phyloP scores from a whole-genome alignment of 2,329 filamentous ascomycete species.

The Xylaria polymorpha region DNA sequence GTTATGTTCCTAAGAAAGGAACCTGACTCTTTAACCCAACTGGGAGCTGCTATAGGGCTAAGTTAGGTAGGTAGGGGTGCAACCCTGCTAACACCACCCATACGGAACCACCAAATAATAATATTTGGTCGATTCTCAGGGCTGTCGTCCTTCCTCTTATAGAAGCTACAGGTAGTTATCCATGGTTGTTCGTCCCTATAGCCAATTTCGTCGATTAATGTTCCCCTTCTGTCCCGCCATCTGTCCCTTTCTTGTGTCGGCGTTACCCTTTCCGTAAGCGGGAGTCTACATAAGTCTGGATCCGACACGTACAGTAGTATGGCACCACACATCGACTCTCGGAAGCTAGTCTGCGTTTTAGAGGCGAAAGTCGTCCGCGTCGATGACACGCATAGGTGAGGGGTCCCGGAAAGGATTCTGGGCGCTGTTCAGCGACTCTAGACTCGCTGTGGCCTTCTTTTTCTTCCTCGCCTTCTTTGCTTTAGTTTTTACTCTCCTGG shows the following conservation, averaged over 20 bases:
- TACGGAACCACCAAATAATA: neutral
- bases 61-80: neutral
- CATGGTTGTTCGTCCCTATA: neutral
- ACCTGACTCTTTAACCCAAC: too few species aligned
- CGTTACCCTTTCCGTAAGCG: neutral
- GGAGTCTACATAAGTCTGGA: neutral
- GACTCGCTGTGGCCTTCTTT: neutral
- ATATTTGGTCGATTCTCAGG: neutral
- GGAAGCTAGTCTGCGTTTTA: neutral
- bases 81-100: neutral
- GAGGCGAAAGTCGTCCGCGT: constrained; percentile 34
- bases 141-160: neutral
- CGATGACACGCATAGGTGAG: constrained; percentile 31
- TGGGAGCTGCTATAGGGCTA: neutral
- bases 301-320: neutral
- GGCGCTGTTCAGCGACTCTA: neutral
- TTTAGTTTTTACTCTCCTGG: neutral
- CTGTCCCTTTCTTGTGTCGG: neutral
- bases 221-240: neutral
- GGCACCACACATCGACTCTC: neutral
- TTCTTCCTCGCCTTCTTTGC: constrained; percentile 14
- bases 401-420: constrained; percentile 28
- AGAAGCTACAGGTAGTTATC: neutral
- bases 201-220: neutral
- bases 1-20: neutral